Conservation (phyloP, 306 rosid genomes). For the Corylus heterophylla region DNA sequence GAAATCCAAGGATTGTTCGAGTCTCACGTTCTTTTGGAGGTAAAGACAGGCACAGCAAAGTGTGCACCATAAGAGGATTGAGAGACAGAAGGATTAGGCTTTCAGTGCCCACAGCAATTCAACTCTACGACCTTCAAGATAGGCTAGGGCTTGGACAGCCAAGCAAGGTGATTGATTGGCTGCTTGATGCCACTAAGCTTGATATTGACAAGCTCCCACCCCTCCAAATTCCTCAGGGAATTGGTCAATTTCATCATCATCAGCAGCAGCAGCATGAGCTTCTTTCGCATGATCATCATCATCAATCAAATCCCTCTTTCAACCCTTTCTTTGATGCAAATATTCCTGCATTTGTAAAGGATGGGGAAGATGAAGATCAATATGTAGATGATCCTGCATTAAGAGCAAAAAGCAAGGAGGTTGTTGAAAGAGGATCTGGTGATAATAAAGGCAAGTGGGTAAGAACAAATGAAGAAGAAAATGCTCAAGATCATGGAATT, state of each 20-base stretch:
- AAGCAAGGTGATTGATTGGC: constrained; percentile 91
- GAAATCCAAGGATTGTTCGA: constrained; percentile 83
- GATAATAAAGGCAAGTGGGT: constrained; percentile 53
- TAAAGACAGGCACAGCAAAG: constrained; percentile 96
- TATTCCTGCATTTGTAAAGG: constrained; percentile 18
- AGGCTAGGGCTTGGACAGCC: constrained; percentile 77
- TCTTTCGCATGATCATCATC: constrained; percentile 23
- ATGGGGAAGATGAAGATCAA: constrained; percentile 30
- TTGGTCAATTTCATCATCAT: constrained; percentile 49
- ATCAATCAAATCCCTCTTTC: constrained; percentile 19
- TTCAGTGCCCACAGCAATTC: constrained; percentile 81
- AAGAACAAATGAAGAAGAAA: constrained; percentile 31
- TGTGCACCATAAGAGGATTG: constrained; percentile 77
- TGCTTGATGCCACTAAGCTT: constrained; percentile 58
- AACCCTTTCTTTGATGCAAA: constrained; percentile 40
- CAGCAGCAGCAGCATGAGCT: constrained; percentile 23
- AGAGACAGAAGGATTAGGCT: constrained; percentile 82
- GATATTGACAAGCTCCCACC: constrained; percentile 91
- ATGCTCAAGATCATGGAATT: constrained; percentile 16
- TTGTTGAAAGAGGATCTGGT: constrained; percentile 11
- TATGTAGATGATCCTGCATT: constrained; percentile 27
- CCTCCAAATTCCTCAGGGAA: constrained; percentile 61
- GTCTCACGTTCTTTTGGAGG: constrained; percentile 87
- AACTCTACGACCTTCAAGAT: constrained; percentile 81
- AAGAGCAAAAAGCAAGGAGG: constrained; percentile 27